phyloP scores from a whole-genome alignment of 1,284 basidiomycete species.

The Trichosporon inkin region DNA sequence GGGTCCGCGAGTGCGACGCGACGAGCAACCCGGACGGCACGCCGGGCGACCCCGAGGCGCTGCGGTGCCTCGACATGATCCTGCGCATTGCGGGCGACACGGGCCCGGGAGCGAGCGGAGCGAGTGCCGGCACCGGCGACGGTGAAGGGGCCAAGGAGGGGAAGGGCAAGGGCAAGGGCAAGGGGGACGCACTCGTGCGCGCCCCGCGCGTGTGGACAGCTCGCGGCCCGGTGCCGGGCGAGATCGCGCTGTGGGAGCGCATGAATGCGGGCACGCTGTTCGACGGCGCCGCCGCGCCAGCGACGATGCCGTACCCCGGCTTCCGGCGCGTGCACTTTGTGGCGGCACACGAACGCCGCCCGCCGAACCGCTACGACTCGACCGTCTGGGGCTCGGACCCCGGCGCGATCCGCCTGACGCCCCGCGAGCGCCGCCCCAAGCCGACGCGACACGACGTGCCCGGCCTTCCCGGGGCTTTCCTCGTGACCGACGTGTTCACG shows the following conservation, averaged over 20 bases:
- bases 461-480: conserved; percentile 53
- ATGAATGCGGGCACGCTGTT: conserved; percentile 34
- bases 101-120: no score
- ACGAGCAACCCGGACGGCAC: conserved; percentile 46
- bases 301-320: conserved; percentile 28
- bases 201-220: conserved; percentile 40
- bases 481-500: conserved; percentile 56
- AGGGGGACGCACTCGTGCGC: conserved; percentile 18
- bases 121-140: conserved; percentile 21
- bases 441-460: conserved; percentile 44
- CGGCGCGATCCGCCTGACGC: conserved; percentile 51
- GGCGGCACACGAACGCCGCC: conserved; percentile 50
- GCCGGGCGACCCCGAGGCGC: conserved; percentile 45
- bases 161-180: no score
- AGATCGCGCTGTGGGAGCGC: conserved; percentile 42
- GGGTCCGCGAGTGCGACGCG: conserved; percentile 60
- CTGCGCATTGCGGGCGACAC: conserved; percentile 51
- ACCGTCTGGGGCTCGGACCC: conserved; percentile 54
- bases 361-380: conserved; percentile 56
- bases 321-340: conserved; percentile 44
- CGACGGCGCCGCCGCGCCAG: conserved; percentile 23
- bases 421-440: conserved; percentile 27
- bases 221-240: conserved; percentile 29
- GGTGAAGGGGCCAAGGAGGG: no score
- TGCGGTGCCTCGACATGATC: conserved; percentile 56